These are phyloP conservation scores for Pichia terricola DNA, from an alignment of 1,139 yeast genomes.

Conservation along the genomic window DNA sequence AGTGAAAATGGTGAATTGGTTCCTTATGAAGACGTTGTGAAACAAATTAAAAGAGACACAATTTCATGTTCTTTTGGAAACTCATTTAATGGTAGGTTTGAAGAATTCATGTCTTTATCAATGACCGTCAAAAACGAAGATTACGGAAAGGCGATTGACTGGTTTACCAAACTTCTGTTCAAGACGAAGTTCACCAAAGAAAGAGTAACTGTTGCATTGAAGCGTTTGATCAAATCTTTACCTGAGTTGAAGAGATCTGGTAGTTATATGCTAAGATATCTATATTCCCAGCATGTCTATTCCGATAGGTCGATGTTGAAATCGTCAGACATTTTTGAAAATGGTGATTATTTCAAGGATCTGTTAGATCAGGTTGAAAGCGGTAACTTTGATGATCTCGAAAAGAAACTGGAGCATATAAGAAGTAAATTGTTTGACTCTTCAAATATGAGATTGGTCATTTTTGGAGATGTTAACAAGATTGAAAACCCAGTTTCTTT, in stretches of 20 bases:
- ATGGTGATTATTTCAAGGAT: slow-evolving; percentile 49
- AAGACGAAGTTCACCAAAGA: slow-evolving; percentile 62
- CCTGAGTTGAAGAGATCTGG: slow-evolving; percentile 82
- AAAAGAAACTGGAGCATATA: slow-evolving; percentile 46
- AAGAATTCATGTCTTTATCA: slow-evolving; percentile 54
- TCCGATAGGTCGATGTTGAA: slow-evolving; percentile 53
- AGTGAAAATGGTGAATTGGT: slow-evolving; percentile 51
- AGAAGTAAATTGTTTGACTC: slow-evolving; percentile 47
- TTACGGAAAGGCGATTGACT: slow-evolving; percentile 59
- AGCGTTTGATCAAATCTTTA: slow-evolving; percentile 63
- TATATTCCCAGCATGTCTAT: slow-evolving; percentile 45
- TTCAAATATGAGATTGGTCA: slow-evolving; percentile 56
- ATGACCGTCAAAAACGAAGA: slow-evolving; percentile 55
- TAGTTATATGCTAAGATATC: slow-evolving; percentile 56
- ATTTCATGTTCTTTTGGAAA: slow-evolving; percentile 46
- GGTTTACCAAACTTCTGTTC: slow-evolving; percentile 63
- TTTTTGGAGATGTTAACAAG: slow-evolving; percentile 56
- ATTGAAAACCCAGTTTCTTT: slow-evolving; percentile 47
- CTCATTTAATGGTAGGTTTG: slow-evolving; percentile 52
- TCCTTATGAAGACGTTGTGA: slow-evolving; percentile 67
- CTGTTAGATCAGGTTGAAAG: slow-evolving; percentile 39
- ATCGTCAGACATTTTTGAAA: slow-evolving; percentile 55
- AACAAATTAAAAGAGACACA: slow-evolving; percentile 64
- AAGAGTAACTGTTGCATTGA: slow-evolving; percentile 61
- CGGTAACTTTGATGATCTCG: slow-evolving; percentile 37